phyloP scores from a whole-genome alignment of 371 early-diverging fungal species.

The Actinomortierella wolfii region DNA sequence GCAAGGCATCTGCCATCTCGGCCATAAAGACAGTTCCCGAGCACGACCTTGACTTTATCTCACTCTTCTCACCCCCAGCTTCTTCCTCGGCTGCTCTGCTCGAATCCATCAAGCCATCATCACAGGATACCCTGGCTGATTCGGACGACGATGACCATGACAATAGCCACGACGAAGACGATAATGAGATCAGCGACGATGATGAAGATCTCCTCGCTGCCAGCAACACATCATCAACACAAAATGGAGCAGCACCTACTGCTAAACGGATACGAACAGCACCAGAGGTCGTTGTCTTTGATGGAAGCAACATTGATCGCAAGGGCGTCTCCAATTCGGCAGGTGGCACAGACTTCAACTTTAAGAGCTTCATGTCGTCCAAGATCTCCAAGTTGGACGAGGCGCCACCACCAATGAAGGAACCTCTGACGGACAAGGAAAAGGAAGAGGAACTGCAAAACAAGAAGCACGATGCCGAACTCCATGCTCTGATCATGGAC shows the following conservation, averaged over 20 bases:
- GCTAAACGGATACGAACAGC: constrained; percentile 27
- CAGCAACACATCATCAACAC: constrained; percentile 4
- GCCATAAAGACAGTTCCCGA: constrained; percentile 8
- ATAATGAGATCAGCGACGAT: too few relatives aligned
- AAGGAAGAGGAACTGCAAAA: constrained; percentile 37
- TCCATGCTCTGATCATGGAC: constrained; percentile 34
- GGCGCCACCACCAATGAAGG: constrained; percentile 30
- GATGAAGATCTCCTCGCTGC: too few relatives aligned
- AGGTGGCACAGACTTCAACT: constrained; percentile 30
- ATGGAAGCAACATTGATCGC: constrained; percentile 27
- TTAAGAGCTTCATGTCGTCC: constrained; percentile 45
- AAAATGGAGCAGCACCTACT: constrained; percentile 5
- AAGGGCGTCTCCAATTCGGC: constrained; percentile 12
- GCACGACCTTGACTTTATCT: constrained; percentile 37
- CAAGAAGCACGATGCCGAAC: constrained; percentile 33
- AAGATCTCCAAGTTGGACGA: constrained; percentile 44
- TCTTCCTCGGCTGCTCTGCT: not conserved
- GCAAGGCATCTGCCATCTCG: constrained; percentile 12
- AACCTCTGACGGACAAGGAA: constrained; percentile 35
- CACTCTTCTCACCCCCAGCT: not conserved
- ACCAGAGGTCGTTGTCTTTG: constrained; percentile 36
- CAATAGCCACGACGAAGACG: too few relatives aligned
- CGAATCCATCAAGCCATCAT: too few relatives aligned
- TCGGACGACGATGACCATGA: too few relatives aligned
- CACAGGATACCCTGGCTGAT: too few relatives aligned